These are phyloP conservation scores for Bacidia rubella DNA, from an alignment of 495 filamentous ascomycete species.

Conservation along the genomic window DNA sequence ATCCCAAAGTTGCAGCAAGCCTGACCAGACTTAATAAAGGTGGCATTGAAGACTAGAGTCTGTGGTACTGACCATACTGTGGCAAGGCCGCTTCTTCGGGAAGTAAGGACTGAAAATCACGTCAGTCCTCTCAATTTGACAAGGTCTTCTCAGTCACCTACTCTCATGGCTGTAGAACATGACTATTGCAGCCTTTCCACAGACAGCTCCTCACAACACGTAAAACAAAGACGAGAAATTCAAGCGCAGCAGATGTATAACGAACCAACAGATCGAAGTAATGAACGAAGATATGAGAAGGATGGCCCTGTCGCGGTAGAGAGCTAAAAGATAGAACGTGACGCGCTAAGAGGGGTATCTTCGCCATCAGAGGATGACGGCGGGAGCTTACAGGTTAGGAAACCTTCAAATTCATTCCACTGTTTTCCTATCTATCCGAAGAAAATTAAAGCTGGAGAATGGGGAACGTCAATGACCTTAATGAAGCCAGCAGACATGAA, in stretches of 20 bases:
- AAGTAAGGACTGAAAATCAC: slow-evolving; percentile 55
- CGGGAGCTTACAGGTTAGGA: background rate
- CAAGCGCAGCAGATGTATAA: too few relatives aligned
- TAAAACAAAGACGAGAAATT: too few relatives aligned
- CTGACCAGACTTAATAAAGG: slow-evolving; percentile 28
- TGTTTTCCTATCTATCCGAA: too few relatives aligned
- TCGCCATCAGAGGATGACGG: background rate
- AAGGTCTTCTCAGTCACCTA: too few relatives aligned
- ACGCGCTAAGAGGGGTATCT: background rate
- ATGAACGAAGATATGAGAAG: background rate
- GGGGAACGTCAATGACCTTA: too few relatives aligned
- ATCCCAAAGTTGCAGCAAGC: slow-evolving; percentile 82
- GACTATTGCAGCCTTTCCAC: background rate
- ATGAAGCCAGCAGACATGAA: too few relatives aligned
- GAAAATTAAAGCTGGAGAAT: too few relatives aligned
- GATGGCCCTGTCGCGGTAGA: background rate
- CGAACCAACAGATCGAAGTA: too few relatives aligned
- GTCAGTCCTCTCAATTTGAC: too few relatives aligned
- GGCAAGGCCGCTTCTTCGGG: slow-evolving; percentile 76
- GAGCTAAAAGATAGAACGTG: background rate
- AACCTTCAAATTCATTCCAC: too few relatives aligned
- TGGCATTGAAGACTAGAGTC: background rate
- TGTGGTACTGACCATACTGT: slow-evolving; percentile 69
- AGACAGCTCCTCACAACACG: too few relatives aligned
- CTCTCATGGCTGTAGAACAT: slow-evolving; percentile 96